Conservation (phyloP, 257 asterid genomes). For the Anisodus acutangulus region DNA sequence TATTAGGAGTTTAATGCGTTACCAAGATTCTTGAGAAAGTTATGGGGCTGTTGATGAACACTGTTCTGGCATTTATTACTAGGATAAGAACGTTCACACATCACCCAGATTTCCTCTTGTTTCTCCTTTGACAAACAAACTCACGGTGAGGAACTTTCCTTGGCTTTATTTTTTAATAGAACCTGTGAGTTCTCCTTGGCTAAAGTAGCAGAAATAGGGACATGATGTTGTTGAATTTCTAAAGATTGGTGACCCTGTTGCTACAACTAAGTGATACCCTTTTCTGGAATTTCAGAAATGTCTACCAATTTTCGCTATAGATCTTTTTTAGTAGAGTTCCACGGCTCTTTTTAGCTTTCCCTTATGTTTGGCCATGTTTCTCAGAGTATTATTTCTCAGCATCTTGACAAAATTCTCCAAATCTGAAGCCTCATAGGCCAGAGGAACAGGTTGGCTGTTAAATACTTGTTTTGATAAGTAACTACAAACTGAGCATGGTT, state of each 20-base stretch:
- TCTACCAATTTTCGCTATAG: background rate
- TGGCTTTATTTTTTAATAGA: background rate
- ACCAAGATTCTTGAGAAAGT: background rate
- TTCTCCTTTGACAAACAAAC: background rate
- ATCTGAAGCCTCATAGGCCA: background rate
- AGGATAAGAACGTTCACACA: background rate
- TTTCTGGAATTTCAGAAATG: background rate
- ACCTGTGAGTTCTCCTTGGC: background rate
- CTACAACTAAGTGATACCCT: background rate
- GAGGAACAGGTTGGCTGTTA: background rate
- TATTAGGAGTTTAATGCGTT: background rate
- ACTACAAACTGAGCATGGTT: background rate
- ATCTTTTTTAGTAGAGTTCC: background rate
- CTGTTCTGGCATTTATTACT: background rate
- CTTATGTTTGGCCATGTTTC: background rate
- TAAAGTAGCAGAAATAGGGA: background rate
- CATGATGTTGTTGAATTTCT: conserved; percentile 18
- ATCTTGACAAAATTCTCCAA: background rate
- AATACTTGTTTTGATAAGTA: background rate
- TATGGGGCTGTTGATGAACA: background rate
- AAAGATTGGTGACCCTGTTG: background rate
- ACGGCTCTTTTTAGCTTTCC: background rate
- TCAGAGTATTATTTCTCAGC: background rate
- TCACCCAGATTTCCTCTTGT: conserved; percentile 10
- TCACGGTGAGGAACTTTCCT: background rate